Percentiles rank a stretch among this genome's conserved stretches.
Evolutionary conservation across 1,139 yeast genomes (phyloP).

Genomic region (Pichia sp.): DNA sequence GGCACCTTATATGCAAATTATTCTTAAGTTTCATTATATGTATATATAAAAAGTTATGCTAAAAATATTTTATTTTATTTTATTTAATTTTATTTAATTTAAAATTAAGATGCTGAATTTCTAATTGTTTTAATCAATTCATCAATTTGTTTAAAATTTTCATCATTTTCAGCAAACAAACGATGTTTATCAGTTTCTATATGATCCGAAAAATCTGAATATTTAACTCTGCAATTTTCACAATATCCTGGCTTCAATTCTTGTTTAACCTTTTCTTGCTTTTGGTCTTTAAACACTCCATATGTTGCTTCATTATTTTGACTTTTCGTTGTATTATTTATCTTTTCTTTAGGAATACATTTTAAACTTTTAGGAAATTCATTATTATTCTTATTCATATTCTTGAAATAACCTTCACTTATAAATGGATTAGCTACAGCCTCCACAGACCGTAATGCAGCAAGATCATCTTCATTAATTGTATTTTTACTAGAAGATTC

Average conservation of each 20-base stretch:
- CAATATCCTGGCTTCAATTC: constrained; percentile 59
- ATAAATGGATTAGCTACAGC: constrained; percentile 13
- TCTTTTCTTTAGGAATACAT: not conserved
- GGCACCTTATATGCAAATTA: too few species aligned
- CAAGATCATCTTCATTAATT: constrained; percentile 13
- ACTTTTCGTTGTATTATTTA: too few species aligned
- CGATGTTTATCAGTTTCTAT: constrained; percentile 66
- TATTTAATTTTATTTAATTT: too few species aligned
- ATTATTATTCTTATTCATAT: not conserved
- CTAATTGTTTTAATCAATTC: constrained; percentile 36
- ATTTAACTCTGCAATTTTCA: constrained; percentile 88
- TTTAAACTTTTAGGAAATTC: not conserved
- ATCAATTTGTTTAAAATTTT: constrained; percentile 75
- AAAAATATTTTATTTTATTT: not conserved
- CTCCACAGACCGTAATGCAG: constrained; percentile 18
- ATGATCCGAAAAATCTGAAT: constrained; percentile 76
- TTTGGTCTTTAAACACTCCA: constrained; percentile 10
- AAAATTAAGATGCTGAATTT: not conserved
- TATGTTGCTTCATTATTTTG: not conserved
- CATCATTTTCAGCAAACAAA: constrained; percentile 67
- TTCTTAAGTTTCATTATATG: too few species aligned
- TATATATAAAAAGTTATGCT: too few species aligned
- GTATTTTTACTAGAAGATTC: constrained; percentile 3
- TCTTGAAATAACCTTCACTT: constrained; percentile 8
- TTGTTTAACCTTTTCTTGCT: constrained; percentile 15